Evolutionary conservation across 2,329 filamentous ascomycete species (phyloP).

Genomic region (Phaeosphaeria sp.): DNA sequence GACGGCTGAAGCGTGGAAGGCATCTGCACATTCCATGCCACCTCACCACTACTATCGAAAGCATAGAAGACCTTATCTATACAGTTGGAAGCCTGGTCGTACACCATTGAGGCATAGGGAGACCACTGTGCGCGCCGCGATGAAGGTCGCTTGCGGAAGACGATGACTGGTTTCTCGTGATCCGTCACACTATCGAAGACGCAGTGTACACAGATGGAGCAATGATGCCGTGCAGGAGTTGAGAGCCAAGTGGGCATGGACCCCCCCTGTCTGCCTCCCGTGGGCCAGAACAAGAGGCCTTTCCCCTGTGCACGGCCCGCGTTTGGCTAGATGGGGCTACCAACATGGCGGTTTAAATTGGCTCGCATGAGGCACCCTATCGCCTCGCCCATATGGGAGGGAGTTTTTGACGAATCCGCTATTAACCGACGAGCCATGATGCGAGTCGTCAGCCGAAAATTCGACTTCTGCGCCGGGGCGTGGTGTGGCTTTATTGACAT

Average conservation of each 20-base stretch:
- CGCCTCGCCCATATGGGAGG: slow-evolving; percentile 11
- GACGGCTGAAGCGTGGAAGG: neutral
- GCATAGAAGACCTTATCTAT: neutral
- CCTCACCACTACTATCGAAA: neutral
- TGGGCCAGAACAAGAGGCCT: slow-evolving; percentile 23
- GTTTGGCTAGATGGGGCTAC: slow-evolving; percentile 19
- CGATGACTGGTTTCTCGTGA: neutral
- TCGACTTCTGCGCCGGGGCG: slow-evolving; percentile 24
- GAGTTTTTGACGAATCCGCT: slow-evolving; percentile 15
- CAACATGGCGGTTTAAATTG: slow-evolving; percentile 32
- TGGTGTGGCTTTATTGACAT: slow-evolving; percentile 38
- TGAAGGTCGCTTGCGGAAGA: neutral
- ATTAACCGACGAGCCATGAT: slow-evolving; percentile 35
- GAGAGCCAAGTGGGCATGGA: slow-evolving; percentile 13
- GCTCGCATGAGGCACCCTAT: slow-evolving; percentile 27
- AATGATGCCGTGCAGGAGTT: slow-evolving; percentile 11
- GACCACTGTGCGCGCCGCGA: neutral
- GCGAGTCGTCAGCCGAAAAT: slow-evolving; percentile 25
- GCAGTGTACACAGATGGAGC: slow-evolving; percentile 7
- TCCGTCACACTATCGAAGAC: neutral
- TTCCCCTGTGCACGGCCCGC: slow-evolving; percentile 7
- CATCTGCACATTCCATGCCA: neutral
- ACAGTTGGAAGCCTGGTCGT: neutral
- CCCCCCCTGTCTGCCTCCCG: slow-evolving; percentile 8
- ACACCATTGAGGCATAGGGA: neutral